Conservation (phyloP, 2,329 filamentous ascomycete genomes). For the Trichoderma aggressivum region DNA sequence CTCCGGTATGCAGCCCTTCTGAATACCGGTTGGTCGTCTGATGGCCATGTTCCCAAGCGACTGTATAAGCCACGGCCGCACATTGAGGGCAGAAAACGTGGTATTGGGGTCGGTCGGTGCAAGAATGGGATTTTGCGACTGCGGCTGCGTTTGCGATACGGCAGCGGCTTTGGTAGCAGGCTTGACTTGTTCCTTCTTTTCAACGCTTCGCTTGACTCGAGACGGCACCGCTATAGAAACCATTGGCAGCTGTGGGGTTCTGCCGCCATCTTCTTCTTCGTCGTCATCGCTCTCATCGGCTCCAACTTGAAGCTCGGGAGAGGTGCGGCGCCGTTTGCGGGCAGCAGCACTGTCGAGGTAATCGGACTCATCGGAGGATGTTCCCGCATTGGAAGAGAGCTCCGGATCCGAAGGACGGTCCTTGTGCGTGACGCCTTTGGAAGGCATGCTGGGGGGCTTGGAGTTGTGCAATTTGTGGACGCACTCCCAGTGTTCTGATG, state of each 20-base stretch:
- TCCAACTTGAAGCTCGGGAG: constrained; percentile 23
- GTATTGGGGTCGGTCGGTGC: constrained; percentile 55
- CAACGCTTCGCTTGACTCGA: constrained; percentile 45
- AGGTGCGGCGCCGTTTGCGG: constrained; percentile 46
- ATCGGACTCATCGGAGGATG: constrained; percentile 44
- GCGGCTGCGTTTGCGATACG: constrained; percentile 21
- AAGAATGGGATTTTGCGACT: constrained; percentile 38
- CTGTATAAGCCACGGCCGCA: constrained; percentile 83
- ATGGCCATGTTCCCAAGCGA: constrained; percentile 78
- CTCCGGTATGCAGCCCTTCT: constrained; percentile 87
- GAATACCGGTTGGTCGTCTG: constrained; percentile 84
- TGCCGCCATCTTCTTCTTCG: constrained; percentile 19
- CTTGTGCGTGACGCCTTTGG: background rate
- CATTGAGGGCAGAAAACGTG: constrained; percentile 68
- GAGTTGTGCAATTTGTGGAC: background rate
- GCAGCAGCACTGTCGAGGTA: constrained; percentile 44
- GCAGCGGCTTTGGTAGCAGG: constrained; percentile 6
- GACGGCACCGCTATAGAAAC: constrained; percentile 51
- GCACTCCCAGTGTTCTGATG: background rate
- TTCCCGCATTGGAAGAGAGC: background rate
- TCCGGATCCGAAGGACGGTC: constrained; percentile 9
- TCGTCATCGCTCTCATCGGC: constrained; percentile 26
- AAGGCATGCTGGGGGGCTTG: constrained; percentile 2
- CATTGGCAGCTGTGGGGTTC: constrained; percentile 31
- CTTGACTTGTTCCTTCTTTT: constrained; percentile 22